Percentiles rank a stretch among this genome's conserved stretches.
Evolutionary conservation across 202 grass and related monocot genomes (phyloP).

Genomic region (Setaria italica): DNA sequence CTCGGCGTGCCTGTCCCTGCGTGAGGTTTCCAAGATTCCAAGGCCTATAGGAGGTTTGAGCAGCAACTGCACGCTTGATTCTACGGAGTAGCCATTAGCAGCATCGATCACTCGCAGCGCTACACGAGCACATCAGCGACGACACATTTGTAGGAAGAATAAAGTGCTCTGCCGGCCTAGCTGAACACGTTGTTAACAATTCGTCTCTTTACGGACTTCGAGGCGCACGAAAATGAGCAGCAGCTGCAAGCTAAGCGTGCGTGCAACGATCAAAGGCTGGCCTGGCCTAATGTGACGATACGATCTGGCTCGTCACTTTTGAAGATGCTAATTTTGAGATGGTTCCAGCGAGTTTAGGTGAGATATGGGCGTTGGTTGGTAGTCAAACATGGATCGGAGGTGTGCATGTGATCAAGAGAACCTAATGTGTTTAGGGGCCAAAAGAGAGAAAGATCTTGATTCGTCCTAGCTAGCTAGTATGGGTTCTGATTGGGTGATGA

Average conservation of each 20-base stretch:
- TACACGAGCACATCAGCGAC: not conserved
- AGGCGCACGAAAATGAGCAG: slow-evolving; percentile 23
- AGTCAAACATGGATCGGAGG: slow-evolving; percentile 1
- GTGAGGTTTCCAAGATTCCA: slow-evolving; percentile 45
- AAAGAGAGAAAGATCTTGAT: slow-evolving; percentile 4
- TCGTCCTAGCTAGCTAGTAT: not conserved
- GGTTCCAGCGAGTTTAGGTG: slow-evolving; percentile 30
- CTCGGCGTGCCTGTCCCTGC: slow-evolving; percentile 14
- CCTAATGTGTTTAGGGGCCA: not conserved
- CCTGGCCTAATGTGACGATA: not conserved
- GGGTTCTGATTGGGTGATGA: not conserved
- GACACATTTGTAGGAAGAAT: not conserved
- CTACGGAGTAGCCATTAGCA: not conserved
- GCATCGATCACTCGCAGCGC: not conserved
- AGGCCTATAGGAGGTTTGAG: not conserved
- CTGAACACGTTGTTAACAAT: slow-evolving; percentile 27
- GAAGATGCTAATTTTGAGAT: slow-evolving; percentile 42
- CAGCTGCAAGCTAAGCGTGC: not conserved
- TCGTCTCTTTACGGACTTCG: slow-evolving; percentile 25
- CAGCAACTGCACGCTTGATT: not conserved
- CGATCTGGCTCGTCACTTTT: slow-evolving; percentile 20
- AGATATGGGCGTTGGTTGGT: slow-evolving; percentile 22
- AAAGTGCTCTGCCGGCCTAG: slow-evolving; percentile 51
- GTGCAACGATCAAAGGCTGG: not conserved
- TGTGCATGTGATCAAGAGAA: slow-evolving; percentile 27